These are phyloP conservation scores for Podila clonocystis DNA, from an alignment of 192 early-diverging fungal genomes.

Conservation along the genomic window DNA sequence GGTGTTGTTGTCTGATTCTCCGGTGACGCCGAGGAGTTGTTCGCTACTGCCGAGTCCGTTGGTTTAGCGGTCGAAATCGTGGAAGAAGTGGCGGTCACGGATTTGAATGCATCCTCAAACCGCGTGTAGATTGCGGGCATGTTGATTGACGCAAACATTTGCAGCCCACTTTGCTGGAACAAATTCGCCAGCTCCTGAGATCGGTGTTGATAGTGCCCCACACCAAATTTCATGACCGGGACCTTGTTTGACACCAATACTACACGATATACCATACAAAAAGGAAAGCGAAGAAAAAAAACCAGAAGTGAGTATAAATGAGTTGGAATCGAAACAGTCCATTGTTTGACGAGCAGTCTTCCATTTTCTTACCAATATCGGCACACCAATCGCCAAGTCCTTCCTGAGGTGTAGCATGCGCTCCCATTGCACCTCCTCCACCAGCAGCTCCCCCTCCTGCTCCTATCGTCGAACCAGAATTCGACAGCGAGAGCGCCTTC, in stretches of 20 bases:
- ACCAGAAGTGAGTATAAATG: background rate
- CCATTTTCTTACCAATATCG: conserved; percentile 30
- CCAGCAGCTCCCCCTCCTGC: background rate
- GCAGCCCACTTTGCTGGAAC: conserved; percentile 43
- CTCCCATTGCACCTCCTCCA: background rate
- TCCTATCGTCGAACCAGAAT: background rate
- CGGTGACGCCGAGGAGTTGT: background rate
- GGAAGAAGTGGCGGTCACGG: background rate
- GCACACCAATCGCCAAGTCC: conserved; percentile 48
- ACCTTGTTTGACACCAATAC: conserved; percentile 39
- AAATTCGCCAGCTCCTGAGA: conserved; percentile 48
- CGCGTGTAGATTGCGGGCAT: conserved; percentile 20
- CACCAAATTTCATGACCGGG: conserved; percentile 37
- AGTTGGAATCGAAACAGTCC: no score
- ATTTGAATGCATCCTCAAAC: conserved; percentile 34
- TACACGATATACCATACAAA: background rate
- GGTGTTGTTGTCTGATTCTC: background rate
- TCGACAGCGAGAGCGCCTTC: conserved; percentile 25
- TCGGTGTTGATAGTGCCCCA: conserved; percentile 27
- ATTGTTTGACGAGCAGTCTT: background rate
- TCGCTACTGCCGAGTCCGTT: background rate
- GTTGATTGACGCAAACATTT: conserved; percentile 43
- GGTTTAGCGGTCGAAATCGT: background rate
- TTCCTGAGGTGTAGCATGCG: conserved; percentile 3
- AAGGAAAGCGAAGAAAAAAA: background rate